A percentile compares a stretch with the other conserved stretches of the same genome.
Conservation (phyloP, 306 rosid species). For the Citrullus mucosospermus region DNA sequence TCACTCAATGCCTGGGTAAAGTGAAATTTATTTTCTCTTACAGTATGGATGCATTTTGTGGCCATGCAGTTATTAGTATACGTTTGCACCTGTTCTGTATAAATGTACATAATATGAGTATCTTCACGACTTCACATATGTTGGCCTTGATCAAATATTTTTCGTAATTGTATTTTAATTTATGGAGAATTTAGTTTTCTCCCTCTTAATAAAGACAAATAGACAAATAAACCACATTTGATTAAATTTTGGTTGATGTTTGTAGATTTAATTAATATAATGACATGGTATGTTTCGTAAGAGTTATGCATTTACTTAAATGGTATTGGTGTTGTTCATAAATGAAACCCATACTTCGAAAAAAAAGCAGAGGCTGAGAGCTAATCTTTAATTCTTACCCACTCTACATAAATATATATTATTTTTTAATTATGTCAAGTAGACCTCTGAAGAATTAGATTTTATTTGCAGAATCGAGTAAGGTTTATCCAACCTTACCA, state of each 20-base stretch:
- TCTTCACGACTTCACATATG: not conserved
- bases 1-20: constrained; percentile 75
- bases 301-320: not conserved
- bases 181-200: too few relatives aligned
- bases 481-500: not conserved
- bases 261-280: not conserved
- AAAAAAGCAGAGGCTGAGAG: not conserved
- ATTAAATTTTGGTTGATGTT: not conserved
- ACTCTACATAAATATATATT: not conserved
- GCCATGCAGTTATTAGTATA: too few relatives aligned
- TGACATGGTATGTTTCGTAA: not conserved
- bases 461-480: not conserved
- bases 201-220: not conserved
- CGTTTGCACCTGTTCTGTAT: too few relatives aligned
- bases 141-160: not conserved
- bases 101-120: too few relatives aligned
- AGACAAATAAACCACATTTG: not conserved
- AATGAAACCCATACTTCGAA: not conserved
- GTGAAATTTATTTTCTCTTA: not conserved
- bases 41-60: not conserved
- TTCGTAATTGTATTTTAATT: not conserved
- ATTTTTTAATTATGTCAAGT: not conserved
- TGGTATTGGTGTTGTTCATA: not conserved
- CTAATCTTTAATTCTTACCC: not conserved
- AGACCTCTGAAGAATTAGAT: not conserved